A percentile compares a stretch with the other conserved stretches of the same genome.
phyloP scores from a whole-genome alignment of 2,329 filamentous ascomycete species.

The Pseudogymnoascus sp. region DNA sequence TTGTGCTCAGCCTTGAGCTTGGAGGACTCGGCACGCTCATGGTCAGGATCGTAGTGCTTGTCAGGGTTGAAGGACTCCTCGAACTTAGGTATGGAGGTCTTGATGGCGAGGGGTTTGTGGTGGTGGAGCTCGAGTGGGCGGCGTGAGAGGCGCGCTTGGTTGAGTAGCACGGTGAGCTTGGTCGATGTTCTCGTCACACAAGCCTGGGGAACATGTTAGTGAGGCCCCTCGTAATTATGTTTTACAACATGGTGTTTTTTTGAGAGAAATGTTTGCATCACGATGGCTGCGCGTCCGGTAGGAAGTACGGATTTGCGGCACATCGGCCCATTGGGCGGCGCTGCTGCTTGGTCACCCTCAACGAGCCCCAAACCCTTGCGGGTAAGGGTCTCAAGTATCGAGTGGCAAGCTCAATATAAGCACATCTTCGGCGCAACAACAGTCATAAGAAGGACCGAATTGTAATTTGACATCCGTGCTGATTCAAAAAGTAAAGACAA shows the following conservation, averaged over 20 bases:
- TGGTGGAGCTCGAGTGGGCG: conserved; percentile 81
- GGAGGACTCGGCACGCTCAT: conserved; percentile 73
- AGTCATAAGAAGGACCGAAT: conserved; percentile 74
- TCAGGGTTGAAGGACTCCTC: conserved; percentile 90
- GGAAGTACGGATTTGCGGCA: not conserved
- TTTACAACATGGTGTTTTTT: conserved; percentile 30
- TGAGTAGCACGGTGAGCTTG: conserved; percentile 46
- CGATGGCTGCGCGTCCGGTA: conserved; percentile 5
- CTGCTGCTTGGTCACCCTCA: conserved; percentile 11
- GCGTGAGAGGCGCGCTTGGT: conserved; percentile 55
- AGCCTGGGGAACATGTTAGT: conserved; percentile 21
- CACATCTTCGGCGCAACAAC: conserved; percentile 99
- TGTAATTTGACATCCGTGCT: conserved; percentile 99
- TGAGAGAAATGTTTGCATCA: conserved; percentile 1
- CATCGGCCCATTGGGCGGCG: not conserved
- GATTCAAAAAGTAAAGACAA: conserved; percentile 11
- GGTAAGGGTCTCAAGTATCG: conserved; percentile 9
- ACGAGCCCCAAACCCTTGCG: conserved; percentile 10
- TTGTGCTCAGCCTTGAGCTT: conserved; percentile 88
- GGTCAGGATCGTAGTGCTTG: conserved; percentile 95
- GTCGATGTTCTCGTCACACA: conserved; percentile 18
- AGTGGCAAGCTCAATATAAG: conserved; percentile 56
- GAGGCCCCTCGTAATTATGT: conserved; percentile 27
- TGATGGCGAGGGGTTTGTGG: conserved; percentile 81
- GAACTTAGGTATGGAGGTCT: conserved; percentile 84